Evolutionary conservation across 2,329 filamentous ascomycete genomes (phyloP), one percentile per base, ranked within the genome.

Genomic region (Penicillium sp.): DNA sequence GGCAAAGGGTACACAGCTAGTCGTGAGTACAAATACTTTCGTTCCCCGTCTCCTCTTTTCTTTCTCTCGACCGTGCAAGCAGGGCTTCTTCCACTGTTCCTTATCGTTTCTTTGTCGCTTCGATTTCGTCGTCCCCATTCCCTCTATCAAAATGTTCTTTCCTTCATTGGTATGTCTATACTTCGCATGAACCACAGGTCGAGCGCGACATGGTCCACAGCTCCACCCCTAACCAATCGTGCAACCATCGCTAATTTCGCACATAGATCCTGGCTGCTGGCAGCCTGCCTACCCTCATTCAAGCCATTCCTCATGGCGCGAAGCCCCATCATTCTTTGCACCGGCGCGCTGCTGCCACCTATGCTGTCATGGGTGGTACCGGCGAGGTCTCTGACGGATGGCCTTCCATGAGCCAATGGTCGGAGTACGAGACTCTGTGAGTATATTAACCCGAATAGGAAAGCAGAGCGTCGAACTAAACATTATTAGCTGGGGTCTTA

Each of bases 231-330:
- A 24, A 14, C 34, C 39, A 55, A 52, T 35, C 35, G 35, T 46
- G 4, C 18, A 46, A 31, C 40, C 42, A 31, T 52, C 1, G 42
- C 56, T 58, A 42, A 58, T 43, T 13, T 35, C 9, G 14, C 18
- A 10, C 7, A 18, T 38, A 66, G 63, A 55, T 68, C 52, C 46
- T 69, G 62, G 67, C 67, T 69, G 67, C 67, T 64, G 67, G 67
- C 67, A 69, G 67, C 62, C 66, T 69, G 53, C 52, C 66, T 62
- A 61, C 63, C 55, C 56, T 67, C 59, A 56, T 58, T 63, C 44
- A 37, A 53, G 56, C 57, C 35, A 55, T 56, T 59, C 63, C 55
- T 47, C 54, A 53, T 57, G 58, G 54, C 32, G 39, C 43, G 44
- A 51, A 47, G 37, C 55, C 56, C 42, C 55, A 57, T 35, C 44